These are phyloP conservation scores for Russula griseocarnosa DNA, from an alignment of 768 basidiomycete species.

Conservation along the genomic window DNA sequence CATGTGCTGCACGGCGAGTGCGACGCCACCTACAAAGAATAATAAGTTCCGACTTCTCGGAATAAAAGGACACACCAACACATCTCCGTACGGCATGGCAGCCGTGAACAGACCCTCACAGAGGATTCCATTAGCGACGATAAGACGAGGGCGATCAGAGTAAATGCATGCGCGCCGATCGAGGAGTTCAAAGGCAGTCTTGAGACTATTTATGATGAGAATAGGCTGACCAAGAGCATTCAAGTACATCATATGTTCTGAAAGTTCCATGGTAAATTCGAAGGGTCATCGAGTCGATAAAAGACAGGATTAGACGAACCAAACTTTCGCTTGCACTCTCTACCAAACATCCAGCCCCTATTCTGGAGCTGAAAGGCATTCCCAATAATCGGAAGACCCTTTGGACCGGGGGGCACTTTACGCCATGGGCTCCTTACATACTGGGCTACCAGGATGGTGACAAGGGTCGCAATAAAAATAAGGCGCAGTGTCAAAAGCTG, in stretches of 20 bases:
- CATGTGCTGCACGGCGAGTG: conserved; percentile 10
- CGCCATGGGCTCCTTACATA: conserved; percentile 12
- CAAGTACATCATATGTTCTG: conserved; percentile 9
- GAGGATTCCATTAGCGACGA: conserved; percentile 4
- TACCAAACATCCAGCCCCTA: conserved; percentile 5
- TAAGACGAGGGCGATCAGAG: conserved; percentile 4
- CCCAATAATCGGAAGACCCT: conserved; percentile 8
- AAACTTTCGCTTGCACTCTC: conserved; percentile 2
- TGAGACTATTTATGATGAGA: conserved; percentile 2
- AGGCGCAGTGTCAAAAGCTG: neutral
- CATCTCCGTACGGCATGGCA: neutral
- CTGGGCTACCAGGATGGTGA: neutral
- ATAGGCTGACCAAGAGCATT: conserved; percentile 4
- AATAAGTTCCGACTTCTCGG: neutral
- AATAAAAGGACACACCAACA: neutral
- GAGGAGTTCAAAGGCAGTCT: conserved; percentile 8
- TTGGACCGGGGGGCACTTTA: conserved; percentile 9
- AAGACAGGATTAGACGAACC: neutral
- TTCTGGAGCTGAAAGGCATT: conserved; percentile 5
- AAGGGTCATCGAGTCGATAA: neutral
- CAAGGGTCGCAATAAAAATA: neutral
- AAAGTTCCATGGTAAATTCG: neutral
- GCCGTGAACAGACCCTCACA: neutral
- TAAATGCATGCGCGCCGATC: conserved; percentile 5
- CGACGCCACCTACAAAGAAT: conserved; percentile 17